These are phyloP conservation scores for Pythium sp. DNA, from an alignment of 352 stramenopile species.

Conservation along the genomic window DNA sequence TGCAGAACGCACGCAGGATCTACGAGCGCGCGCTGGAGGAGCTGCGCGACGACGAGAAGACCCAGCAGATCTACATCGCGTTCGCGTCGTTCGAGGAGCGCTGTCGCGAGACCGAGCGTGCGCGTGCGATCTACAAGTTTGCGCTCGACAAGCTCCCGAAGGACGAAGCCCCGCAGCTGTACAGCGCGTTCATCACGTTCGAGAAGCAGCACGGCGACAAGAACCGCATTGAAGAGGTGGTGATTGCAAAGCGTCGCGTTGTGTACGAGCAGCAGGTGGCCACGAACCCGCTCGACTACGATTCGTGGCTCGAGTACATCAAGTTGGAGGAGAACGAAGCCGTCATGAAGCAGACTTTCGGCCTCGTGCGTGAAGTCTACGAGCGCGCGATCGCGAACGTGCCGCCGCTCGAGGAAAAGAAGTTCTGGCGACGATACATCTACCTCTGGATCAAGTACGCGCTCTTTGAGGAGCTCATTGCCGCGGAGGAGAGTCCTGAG, in stretches of 20 bases:
- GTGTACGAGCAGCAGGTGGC: conserved; percentile 94
- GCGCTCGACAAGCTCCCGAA: conserved; percentile 79
- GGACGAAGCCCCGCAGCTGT: conserved; percentile 91
- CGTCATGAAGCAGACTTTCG: conserved; percentile 44
- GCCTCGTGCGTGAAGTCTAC: conserved; percentile 92
- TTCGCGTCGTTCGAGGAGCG: conserved; percentile 98
- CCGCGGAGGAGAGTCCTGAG: conserved; percentile 46
- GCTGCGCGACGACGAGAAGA: conserved; percentile 76
- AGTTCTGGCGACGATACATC: conserved; percentile 98
- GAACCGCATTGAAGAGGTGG: conserved; percentile 94
- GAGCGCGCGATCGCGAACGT: conserved; percentile 94
- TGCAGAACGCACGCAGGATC: conserved; percentile 89
- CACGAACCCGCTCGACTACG: conserved; percentile 94
- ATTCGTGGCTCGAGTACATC: conserved; percentile 99
- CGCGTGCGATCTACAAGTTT: conserved; percentile 88
- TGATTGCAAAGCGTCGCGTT: conserved; percentile 93
- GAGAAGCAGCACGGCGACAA: conserved; percentile 98
- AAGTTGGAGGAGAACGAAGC: conserved; percentile 95
- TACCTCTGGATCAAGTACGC: conserved; percentile 99
- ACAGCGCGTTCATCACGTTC: conserved; percentile 96
- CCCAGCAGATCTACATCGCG: conserved; percentile 87
- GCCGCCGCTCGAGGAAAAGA: conserved; percentile 94
- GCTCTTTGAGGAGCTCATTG: conserved; percentile 95
- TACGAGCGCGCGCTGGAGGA: conserved; percentile 96
- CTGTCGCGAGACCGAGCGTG: conserved; percentile 92